Percentiles rank a stretch among this genome's conserved stretches.
These are phyloP conservation scores for Diaporthe vaccinii DNA, from an alignment of 2,329 filamentous ascomycete species.

Conservation along the genomic window DNA sequence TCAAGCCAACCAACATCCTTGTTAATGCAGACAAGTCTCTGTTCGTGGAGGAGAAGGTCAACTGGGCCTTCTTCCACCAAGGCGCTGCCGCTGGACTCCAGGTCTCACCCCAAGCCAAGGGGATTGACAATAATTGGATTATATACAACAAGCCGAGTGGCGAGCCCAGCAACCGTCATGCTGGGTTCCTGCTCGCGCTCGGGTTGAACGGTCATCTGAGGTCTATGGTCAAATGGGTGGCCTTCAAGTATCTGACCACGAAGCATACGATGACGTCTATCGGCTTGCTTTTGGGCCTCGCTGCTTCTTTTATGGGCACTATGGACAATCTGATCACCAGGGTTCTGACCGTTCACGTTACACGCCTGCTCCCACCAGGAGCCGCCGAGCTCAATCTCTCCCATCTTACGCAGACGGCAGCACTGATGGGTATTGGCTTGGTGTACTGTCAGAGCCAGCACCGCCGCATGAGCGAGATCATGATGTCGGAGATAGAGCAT, in stretches of 20 bases:
- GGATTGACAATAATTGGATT: conserved; percentile 99
- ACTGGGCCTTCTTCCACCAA: conserved; percentile 98
- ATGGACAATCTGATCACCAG: conserved; percentile 98
- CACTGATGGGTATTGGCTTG: conserved; percentile 95
- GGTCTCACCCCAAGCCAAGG: conserved; percentile 89
- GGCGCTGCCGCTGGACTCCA: conserved; percentile 93
- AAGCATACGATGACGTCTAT: conserved; percentile 99
- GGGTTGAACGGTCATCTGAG: conserved; percentile 97
- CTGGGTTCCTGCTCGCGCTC: conserved; percentile 90
- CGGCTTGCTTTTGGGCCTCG: conserved; percentile 90
- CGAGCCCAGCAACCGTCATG: conserved; percentile 95
- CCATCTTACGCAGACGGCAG: conserved; percentile 92
- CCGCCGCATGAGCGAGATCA: conserved; percentile 97
- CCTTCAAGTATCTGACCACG: conserved; percentile 98
- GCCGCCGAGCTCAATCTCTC: conserved; percentile 96
- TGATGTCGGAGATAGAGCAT: conserved; percentile 97
- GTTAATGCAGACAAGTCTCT: conserved; percentile 90
- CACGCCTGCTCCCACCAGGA: conserved; percentile 90
- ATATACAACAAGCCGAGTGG: conserved; percentile 92
- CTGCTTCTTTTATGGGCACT: conserved; percentile 93
- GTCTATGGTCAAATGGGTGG: conserved; percentile 95
- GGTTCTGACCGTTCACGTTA: conserved; percentile 94
- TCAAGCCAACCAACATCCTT: conserved; percentile 92
- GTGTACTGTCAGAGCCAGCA: conserved; percentile 97
- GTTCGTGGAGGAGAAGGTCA: conserved; percentile 96